Percentiles rank a stretch among this genome's conserved stretches.
These are phyloP conservation scores for Berberis vulgaris DNA, from an alignment of 164 flowering plant genomes.

Conservation along the genomic window DNA sequence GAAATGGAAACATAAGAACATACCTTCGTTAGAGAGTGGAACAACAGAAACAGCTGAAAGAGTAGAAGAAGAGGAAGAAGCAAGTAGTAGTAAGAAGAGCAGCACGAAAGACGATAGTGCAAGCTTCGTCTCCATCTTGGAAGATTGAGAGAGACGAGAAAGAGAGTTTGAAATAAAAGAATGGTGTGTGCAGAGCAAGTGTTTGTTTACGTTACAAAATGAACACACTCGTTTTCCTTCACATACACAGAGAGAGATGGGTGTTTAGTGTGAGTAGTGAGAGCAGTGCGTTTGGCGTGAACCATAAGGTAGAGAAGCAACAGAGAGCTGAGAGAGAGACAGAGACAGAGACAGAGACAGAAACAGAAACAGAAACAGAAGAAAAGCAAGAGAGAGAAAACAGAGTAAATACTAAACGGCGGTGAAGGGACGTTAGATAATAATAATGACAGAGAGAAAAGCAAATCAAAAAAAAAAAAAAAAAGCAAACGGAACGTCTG, in stretches of 20 bases:
- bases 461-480: background rate
- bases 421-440: slow-evolving; percentile 34
- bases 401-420: slow-evolving; percentile 26
- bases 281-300: slow-evolving; percentile 82
- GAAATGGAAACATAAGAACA: background rate
- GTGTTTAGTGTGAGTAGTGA: slow-evolving; percentile 5
- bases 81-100: slow-evolving; percentile 11
- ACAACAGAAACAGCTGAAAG: slow-evolving; percentile 20
- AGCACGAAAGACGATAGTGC: background rate
- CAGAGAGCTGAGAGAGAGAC: slow-evolving; percentile 13
- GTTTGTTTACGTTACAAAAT: too few species aligned
- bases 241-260: too few species aligned
- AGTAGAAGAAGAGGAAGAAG: slow-evolving; percentile 5
- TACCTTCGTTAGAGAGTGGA: slow-evolving; percentile 41
- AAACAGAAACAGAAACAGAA: slow-evolving; percentile 23
- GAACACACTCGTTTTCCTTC: too few species aligned
- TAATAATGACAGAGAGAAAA: background rate
- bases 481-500: slow-evolving; percentile 2
- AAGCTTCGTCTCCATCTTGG: slow-evolving; percentile 10
- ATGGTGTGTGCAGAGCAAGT: too few species aligned
- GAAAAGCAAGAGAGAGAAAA: too few species aligned
- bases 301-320: slow-evolving; percentile 23
- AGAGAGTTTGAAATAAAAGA: background rate
- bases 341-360: slow-evolving; percentile 19
- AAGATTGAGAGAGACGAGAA: too few species aligned